Evolutionary conservation across 2,329 filamentous ascomycete genomes (phyloP).

Genomic region (Aaosphaeria pasadenensis): DNA sequence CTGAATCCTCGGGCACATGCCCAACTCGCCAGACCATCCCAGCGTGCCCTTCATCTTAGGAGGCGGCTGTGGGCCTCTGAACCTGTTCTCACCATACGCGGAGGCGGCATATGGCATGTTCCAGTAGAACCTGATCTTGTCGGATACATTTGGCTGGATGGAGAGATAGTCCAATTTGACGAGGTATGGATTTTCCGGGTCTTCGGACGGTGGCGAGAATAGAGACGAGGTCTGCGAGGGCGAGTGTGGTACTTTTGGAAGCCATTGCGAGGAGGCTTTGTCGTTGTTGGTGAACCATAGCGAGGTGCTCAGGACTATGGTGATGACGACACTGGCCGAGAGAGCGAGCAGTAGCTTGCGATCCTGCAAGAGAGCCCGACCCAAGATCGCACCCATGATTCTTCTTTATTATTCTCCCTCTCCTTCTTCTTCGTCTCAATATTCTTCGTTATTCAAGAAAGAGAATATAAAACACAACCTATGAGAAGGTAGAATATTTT

Average conservation of each 20-base stretch:
- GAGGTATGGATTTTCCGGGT: conserved; percentile 22
- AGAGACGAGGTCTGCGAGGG: neutral
- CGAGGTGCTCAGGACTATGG: too few species aligned
- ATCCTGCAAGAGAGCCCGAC: too few species aligned
- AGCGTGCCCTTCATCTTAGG: conserved; percentile 5
- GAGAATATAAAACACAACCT: too few species aligned
- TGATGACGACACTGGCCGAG: too few species aligned
- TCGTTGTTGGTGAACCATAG: too few species aligned
- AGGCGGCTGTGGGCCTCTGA: conserved; percentile 26
- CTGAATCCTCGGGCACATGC: conserved; percentile 33
- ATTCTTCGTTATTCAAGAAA: too few species aligned
- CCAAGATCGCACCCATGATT: too few species aligned
- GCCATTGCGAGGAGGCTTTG: neutral
- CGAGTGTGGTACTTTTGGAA: neutral
- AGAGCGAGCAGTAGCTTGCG: too few species aligned
- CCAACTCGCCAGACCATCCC: conserved; percentile 27
- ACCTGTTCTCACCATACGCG: conserved; percentile 26
- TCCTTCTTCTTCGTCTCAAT: too few species aligned
- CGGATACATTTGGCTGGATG: conserved; percentile 25
- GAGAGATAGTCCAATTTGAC: conserved; percentile 30
- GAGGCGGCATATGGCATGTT: conserved; percentile 33
- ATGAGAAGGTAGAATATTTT: too few species aligned
- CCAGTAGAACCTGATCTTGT: conserved; percentile 27
- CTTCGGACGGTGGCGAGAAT: conserved; percentile 13
- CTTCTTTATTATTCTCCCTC: too few species aligned